These are phyloP conservation scores for Iris macrosiphon DNA, from an alignment of 106 monocot genomes.

Conservation along the genomic window DNA sequence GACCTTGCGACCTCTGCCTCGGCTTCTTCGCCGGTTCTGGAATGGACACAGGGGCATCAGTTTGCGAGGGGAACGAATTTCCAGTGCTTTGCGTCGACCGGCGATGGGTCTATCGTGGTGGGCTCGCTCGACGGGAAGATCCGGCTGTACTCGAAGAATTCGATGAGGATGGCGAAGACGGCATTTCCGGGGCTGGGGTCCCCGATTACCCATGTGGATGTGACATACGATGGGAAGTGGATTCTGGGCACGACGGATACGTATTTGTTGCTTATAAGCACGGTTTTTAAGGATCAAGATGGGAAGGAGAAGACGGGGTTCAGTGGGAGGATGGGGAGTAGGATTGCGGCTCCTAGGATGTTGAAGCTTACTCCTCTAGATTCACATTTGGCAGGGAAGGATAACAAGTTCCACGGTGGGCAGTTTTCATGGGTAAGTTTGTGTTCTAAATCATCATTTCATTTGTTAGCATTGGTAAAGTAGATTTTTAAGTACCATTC, in stretches of 20 bases:
- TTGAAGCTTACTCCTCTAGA: slow-evolving; percentile 90
- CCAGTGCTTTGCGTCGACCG: slow-evolving; percentile 84
- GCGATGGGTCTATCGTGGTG: slow-evolving; percentile 84
- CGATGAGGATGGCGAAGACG: slow-evolving; percentile 97
- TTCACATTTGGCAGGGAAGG: slow-evolving; percentile 67
- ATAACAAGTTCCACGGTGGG: slow-evolving; percentile 75
- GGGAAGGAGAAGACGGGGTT: slow-evolving; percentile 94
- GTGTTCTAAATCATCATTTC: no score
- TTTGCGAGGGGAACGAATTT: slow-evolving; percentile 88
- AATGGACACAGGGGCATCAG: slow-evolving; percentile 89
- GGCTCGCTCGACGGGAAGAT: slow-evolving; percentile 91
- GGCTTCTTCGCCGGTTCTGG: slow-evolving; percentile 51
- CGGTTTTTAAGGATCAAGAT: slow-evolving; percentile 81
- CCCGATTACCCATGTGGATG: slow-evolving; percentile 84
- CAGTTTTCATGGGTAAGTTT: slow-evolving; percentile 89
- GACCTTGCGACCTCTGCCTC: slow-evolving; percentile 46
- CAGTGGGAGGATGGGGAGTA: slow-evolving; percentile 82
- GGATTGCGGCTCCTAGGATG: slow-evolving; percentile 82
- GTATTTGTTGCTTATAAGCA: slow-evolving; percentile 77
- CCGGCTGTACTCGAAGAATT: slow-evolving; percentile 71
- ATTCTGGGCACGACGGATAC: slow-evolving; percentile 83
- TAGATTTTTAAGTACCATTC: no score
- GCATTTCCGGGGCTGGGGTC: slow-evolving; percentile 87
- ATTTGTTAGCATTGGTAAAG: no score
- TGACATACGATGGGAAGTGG: slow-evolving; percentile 96